Percentiles rank a stretch among this genome's conserved stretches.
Conservation (phyloP, 208 protist species). For the Trichomonas gallinae region DNA sequence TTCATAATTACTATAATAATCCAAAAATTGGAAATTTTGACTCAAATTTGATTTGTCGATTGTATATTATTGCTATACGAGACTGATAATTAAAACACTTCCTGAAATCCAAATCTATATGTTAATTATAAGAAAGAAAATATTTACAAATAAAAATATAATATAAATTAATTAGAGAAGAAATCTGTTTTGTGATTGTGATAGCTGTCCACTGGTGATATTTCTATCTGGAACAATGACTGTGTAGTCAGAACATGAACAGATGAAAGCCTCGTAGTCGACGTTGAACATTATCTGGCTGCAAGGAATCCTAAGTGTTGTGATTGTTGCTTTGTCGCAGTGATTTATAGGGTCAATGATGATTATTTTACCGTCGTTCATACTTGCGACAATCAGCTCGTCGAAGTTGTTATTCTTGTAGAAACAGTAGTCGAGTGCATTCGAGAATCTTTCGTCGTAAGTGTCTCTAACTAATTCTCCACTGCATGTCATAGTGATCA, state of each 20-base stretch:
- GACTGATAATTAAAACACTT: no score
- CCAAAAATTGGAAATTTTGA: no score
- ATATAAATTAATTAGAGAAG: neutral
- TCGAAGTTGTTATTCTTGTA: neutral
- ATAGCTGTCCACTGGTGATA: neutral
- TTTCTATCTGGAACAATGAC: neutral
- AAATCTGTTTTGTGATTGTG: neutral
- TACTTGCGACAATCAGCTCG: neutral
- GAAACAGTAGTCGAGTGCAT: neutral
- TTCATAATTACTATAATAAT: no score
- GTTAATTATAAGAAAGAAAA: no score
- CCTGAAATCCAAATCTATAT: no score
- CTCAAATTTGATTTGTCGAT: no score
- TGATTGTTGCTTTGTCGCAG: neutral
- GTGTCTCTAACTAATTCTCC: neutral
- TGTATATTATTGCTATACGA: no score
- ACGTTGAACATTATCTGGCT: neutral
- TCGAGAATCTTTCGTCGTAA: neutral
- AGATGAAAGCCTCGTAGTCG: neutral
- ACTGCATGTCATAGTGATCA: neutral
- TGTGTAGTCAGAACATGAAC: neutral
- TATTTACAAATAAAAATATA: no score
- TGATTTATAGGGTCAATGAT: neutral
- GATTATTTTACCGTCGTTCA: neutral
- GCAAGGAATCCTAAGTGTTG: neutral